Base-by-base conservation (phyloP, 495 filamentous ascomycete genomes). In the Podospora sp. region DNA sequence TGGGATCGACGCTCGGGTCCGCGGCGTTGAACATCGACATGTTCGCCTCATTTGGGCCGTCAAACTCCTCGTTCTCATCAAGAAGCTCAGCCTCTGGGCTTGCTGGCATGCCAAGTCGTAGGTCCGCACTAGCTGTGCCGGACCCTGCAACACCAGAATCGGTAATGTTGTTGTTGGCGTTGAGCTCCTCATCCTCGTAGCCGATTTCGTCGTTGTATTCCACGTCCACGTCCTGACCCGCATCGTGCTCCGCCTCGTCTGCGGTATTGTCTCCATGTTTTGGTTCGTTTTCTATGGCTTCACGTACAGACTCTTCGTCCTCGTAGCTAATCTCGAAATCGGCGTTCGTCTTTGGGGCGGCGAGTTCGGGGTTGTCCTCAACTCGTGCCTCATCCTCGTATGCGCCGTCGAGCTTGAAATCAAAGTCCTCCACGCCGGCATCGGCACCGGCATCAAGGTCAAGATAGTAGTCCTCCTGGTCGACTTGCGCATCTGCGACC, bases 151-250 rank as follows among this genome's bases (percentile, higher is more conserved):
- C 26, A 2, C 25, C 29, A 16, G 33, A 20, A 33, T 25, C 27
- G 16, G 18, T 18, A 25, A n/a, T 29, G n/a, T 21, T 25, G 6
- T 26, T 12, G n/a, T 51, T 60, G 24, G 62, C 27, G 20, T 55
- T 59, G 27, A 26, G n/a, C n/a, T 73, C 67, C 7, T 76, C 73
- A 21, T 77, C 75, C 20, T 73, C 74, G 50, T 79, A 73, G 29
- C 72, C 76, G 26, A 73, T 74, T 36, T 78, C 78, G 49, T 76
- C 73, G 0, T 74, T 51, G 18, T 70, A 70, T 12, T 74, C 74
- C 22, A 66, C 33, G 27, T 64, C n/a, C 20, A 66, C 46, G 24
- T 67, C 67, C 57, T 55, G 65, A 40, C 27, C 53, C 7, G 36
- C 53, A 60, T 68, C 63, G 27, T 73, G 58, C 46, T 68, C 69